Conservation (phyloP, 2,329 filamentous ascomycete genomes). For the Fusarium sp. region DNA sequence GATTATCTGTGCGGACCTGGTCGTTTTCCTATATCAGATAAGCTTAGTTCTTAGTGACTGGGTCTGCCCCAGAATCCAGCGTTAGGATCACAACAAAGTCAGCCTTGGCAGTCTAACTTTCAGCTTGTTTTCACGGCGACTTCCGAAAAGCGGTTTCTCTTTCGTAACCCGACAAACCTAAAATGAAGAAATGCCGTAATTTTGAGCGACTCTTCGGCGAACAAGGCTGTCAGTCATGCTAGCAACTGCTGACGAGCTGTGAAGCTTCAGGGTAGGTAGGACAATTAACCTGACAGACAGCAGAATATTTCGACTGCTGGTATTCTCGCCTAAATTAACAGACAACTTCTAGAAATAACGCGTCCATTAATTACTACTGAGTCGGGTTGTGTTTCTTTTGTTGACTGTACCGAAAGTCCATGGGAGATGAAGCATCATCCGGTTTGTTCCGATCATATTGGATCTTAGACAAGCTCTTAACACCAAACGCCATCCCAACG, state of each 20-base stretch:
- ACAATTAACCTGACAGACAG: neutral
- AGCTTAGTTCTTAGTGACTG: neutral
- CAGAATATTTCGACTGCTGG: too few species aligned
- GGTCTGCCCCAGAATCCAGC: neutral
- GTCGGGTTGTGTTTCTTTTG: neutral
- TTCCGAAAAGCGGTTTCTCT: neutral
- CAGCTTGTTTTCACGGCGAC: neutral
- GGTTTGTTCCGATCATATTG: too few species aligned
- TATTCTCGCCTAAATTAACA: too few species aligned
- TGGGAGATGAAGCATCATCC: too few species aligned
- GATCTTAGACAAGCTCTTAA: fast-evolving
- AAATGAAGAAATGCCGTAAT: neutral
- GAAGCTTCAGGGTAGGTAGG: neutral
- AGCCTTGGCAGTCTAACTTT: neutral
- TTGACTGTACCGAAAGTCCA: fast-evolving
- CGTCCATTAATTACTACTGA: fast-evolving
- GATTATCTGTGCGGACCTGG: neutral
- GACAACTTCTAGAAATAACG: fast-evolving
- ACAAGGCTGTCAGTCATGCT: neutral
- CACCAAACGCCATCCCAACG: neutral
- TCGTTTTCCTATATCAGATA: neutral
- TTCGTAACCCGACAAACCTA: neutral
- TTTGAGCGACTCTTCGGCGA: neutral
- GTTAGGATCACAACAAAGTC: neutral
- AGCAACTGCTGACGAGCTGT: neutral